These are phyloP conservation scores for Basidioascus undulatus DNA, from an alignment of 768 basidiomycete genomes.

Conservation along the genomic window DNA sequence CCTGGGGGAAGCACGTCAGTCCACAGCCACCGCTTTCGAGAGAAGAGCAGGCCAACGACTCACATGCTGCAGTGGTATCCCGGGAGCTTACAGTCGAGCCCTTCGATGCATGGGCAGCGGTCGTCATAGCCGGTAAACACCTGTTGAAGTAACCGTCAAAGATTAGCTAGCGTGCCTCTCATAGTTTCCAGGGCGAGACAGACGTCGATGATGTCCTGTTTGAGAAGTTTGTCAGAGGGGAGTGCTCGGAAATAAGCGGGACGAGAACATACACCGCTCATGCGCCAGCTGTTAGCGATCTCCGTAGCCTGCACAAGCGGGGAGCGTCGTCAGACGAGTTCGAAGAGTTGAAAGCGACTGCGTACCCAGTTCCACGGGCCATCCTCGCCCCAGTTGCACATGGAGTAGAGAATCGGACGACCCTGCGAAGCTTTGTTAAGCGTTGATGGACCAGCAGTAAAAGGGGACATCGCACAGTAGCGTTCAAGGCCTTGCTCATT, in stretches of 20 bases:
- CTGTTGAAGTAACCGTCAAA: not conserved
- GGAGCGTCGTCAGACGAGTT: no score
- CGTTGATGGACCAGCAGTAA: no score
- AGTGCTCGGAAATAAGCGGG: not conserved
- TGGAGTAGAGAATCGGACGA: not conserved
- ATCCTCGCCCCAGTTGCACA: not conserved
- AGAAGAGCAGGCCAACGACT: no score
- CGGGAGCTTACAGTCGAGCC: not conserved
- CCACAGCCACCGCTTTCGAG: not conserved
- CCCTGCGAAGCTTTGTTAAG: not conserved
- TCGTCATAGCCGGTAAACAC: not conserved
- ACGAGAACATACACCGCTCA: no score
- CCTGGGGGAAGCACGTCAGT: not conserved
- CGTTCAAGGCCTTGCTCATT: constrained; percentile 1
- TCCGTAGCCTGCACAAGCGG: no score
- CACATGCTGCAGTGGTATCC: constrained; percentile 8
- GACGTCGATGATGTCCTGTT: not conserved
- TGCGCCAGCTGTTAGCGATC: constrained; percentile 4
- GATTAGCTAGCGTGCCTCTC: not conserved
- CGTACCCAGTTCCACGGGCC: constrained; percentile 1
- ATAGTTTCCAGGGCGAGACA: no score
- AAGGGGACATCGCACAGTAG: constrained; percentile 2
- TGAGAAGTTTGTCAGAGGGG: no score
- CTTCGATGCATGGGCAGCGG: constrained; percentile 1
- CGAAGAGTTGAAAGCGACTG: no score